phyloP scores from a whole-genome alignment of 2,329 filamentous ascomycete genomes.

The Aspergillus transmontanensis region DNA sequence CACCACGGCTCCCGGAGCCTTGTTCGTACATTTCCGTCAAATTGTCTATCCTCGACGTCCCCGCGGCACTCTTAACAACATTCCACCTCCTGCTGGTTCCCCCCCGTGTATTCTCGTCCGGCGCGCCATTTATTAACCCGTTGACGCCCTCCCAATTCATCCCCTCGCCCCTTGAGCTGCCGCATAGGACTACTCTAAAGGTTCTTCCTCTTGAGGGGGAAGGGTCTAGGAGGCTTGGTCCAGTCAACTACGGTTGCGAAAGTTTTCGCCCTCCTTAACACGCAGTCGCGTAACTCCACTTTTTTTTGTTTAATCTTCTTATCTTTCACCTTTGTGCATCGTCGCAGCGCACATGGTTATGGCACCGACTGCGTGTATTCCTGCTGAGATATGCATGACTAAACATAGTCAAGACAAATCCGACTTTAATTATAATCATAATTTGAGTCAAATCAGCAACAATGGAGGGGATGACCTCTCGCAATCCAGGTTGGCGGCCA shows the following conservation, averaged over 20 bases:
- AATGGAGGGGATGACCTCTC: conserved; percentile 49
- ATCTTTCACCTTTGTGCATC: conserved; percentile 25
- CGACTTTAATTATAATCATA: conserved; percentile 32
- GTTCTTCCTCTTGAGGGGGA: conserved; percentile 99
- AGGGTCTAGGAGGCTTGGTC: conserved; percentile 99
- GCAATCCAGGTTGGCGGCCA: conserved; percentile 57
- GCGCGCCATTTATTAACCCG: conserved; percentile 42
- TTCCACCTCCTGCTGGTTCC: conserved; percentile 45
- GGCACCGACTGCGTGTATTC: conserved; percentile 69
- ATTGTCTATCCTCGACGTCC: conserved; percentile 47
- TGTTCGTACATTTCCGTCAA: conserved; percentile 37
- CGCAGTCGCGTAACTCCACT: conserved; percentile 32
- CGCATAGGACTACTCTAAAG: conserved; percentile 98
- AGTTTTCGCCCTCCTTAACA: conserved; percentile 96
- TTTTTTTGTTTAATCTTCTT: conserved; percentile 21
- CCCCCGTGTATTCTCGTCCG: conserved; percentile 30
- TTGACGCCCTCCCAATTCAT: conserved; percentile 50
- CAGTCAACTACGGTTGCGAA: conserved; percentile 85
- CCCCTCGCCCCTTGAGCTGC: conserved; percentile 79
- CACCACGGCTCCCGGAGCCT: conserved; percentile 45
- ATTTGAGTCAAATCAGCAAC: conserved; percentile 38
- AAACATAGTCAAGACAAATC: conserved; percentile 34
- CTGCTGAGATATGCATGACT: conserved; percentile 48
- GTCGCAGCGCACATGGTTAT: conserved; percentile 59
- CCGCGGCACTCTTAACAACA: conserved; percentile 51